Evolutionary conservation across 106 monocot species (phyloP).

Genomic region (Dactylorhiza incarnata): DNA sequence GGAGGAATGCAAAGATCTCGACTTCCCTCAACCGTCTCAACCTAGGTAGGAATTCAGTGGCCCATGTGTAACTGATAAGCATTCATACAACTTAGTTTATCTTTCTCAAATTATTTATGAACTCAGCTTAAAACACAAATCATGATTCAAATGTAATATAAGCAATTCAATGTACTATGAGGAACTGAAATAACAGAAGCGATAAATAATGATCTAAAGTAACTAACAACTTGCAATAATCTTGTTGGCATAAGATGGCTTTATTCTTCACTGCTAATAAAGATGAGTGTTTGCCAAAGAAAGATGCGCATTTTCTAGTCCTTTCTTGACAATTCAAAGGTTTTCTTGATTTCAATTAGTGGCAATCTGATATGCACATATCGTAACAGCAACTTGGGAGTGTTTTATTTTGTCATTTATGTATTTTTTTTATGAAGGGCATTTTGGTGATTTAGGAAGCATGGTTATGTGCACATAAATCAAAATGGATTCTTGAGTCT

Average conservation of each 20-base stretch:
- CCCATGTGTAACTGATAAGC: conserved; percentile 3
- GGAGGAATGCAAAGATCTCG: conserved; percentile 69
- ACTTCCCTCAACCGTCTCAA: conserved; percentile 74
- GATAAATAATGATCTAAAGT: background rate
- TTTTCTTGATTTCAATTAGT: no score
- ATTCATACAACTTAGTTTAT: conserved; percentile 3
- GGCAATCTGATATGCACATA: no score
- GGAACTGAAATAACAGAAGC: background rate
- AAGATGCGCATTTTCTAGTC: background rate
- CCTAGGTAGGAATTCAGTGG: conserved; percentile 34
- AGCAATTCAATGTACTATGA: background rate
- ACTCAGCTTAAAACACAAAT: background rate
- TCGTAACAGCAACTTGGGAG: no score
- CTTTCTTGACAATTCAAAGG: no score
- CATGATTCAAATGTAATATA: background rate
- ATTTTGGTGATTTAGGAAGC: no score
- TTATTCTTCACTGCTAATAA: background rate
- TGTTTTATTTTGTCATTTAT: no score
- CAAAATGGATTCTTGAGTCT: no score
- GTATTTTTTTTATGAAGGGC: no score
- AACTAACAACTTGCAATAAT: conserved; percentile 2
- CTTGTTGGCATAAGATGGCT: background rate
- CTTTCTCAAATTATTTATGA: background rate
- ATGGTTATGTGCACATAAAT: no score
- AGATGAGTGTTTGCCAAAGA: background rate